Evolutionary conservation across 2,329 filamentous ascomycete genomes (phyloP).

Genomic region (Alternaria incomplexa): DNA sequence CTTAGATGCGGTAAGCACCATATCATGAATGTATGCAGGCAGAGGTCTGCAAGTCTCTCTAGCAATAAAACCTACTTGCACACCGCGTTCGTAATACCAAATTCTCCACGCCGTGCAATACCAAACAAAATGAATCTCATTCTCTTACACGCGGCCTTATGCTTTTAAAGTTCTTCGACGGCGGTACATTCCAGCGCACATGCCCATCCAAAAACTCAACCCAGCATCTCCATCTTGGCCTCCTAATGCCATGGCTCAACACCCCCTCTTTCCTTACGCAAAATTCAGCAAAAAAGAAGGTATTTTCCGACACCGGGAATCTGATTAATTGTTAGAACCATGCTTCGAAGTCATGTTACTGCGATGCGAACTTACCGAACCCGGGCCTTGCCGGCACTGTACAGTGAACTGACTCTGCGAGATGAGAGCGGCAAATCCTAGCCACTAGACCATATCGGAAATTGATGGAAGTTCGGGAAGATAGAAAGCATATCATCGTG

Average conservation of each 20-base stretch:
- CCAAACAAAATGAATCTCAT: not conserved
- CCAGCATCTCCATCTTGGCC: not conserved
- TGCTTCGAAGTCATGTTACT: not conserved
- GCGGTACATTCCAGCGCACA: not conserved
- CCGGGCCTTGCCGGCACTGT: conserved; percentile 23
- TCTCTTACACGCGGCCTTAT: not conserved
- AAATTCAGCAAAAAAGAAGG: conserved; percentile 5
- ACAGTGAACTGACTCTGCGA: conserved; percentile 10
- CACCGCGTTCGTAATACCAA: not conserved
- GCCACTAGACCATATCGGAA: conserved; percentile 23
- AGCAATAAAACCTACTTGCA: not conserved
- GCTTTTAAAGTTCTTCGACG: not conserved
- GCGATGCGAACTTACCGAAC: conserved; percentile 7
- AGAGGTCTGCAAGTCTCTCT: not conserved
- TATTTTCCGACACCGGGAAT: conserved; percentile 23
- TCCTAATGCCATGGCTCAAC: not conserved
- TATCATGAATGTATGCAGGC: not conserved
- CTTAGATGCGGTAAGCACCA: not conserved
- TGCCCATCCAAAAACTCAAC: not conserved
- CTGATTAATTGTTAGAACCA: not conserved
- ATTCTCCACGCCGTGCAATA: not conserved
- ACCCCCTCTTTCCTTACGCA: not conserved
- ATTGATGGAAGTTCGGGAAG: not conserved
- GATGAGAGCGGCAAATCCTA: conserved; percentile 24
- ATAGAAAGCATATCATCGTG: not conserved